phyloP scores from a whole-genome alignment of 2,329 filamentous ascomycete genomes.

The Neofusicoccum parvum region DNA sequence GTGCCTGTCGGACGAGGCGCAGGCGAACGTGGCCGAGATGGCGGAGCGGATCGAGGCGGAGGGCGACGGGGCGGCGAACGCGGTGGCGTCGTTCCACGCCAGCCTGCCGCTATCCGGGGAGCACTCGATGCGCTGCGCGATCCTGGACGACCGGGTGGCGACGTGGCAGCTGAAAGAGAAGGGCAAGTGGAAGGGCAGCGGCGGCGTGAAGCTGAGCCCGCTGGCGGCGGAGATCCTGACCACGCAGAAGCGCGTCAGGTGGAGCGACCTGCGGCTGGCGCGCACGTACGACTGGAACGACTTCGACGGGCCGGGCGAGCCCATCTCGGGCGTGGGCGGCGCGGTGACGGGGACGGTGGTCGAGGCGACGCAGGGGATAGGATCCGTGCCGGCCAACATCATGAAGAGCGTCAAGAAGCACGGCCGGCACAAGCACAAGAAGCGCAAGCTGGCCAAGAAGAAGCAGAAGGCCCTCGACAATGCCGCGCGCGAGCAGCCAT shows the following conservation, averaged over 20 bases:
- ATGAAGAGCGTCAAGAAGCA: slow-evolving; percentile 58
- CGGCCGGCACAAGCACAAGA: slow-evolving; percentile 50
- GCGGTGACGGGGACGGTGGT: slow-evolving; percentile 62
- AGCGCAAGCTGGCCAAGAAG: slow-evolving; percentile 37
- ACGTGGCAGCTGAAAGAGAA: slow-evolving; percentile 59
- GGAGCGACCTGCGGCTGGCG: slow-evolving; percentile 64
- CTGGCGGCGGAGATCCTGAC: slow-evolving; percentile 68
- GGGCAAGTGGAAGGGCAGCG: slow-evolving; percentile 52
- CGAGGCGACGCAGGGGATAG: slow-evolving; percentile 64
- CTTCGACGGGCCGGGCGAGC: slow-evolving; percentile 74
- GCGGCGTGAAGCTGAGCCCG: slow-evolving; percentile 61
- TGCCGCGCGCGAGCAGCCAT: not conserved
- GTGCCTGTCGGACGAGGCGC: slow-evolving; percentile 64
- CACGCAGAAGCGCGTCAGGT: slow-evolving; percentile 61
- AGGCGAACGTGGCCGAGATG: slow-evolving; percentile 59
- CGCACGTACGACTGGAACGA: slow-evolving; percentile 75
- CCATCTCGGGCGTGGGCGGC: slow-evolving; percentile 66
- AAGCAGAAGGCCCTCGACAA: not conserved
- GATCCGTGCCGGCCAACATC: slow-evolving; percentile 64
- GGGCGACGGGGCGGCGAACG: slow-evolving; percentile 70
- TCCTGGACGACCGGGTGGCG: slow-evolving; percentile 64
- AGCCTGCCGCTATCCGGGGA: slow-evolving; percentile 54
- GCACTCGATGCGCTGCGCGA: slow-evolving; percentile 63
- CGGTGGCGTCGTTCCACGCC: slow-evolving; percentile 67
- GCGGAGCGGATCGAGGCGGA: slow-evolving; percentile 62